Evolutionary conservation across 805 yeast species (phyloP).

Genomic region (Yarrowia sp.): DNA sequence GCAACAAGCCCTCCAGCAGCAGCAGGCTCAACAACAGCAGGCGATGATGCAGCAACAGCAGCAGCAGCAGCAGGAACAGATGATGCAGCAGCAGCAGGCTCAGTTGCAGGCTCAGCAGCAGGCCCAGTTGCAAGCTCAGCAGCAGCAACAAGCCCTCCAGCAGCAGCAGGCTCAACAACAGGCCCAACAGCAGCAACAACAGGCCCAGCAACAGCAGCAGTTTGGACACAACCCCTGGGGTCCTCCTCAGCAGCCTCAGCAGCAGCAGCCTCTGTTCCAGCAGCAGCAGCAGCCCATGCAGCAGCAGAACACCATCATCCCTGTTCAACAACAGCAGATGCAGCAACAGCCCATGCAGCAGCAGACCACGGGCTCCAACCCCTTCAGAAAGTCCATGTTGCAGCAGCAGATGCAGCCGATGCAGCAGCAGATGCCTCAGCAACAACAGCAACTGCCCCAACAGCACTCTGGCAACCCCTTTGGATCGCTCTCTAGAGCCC

Average conservation of each 20-base stretch:
- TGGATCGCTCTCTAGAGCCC: constrained; percentile 33
- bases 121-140: constrained; percentile 30
- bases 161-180: constrained; percentile 29
- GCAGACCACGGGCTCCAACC: constrained; percentile 30
- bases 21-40: constrained; percentile 30
- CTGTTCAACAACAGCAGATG: background rate
- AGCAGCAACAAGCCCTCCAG: too few species aligned
- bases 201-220: constrained; percentile 30
- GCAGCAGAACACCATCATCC: constrained; percentile 1
- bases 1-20: constrained; percentile 26
- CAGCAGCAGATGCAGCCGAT: constrained; percentile 7
- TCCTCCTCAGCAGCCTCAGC: constrained; percentile 29
- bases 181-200: constrained; percentile 31
- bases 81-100: constrained; percentile 32
- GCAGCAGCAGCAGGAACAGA: constrained; percentile 34
- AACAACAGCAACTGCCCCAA: constrained; percentile 10
- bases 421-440: background rate
- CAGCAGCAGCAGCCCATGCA: constrained; percentile 3
- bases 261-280: constrained; percentile 30
- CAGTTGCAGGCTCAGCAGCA: constrained; percentile 30
- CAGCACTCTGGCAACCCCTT: constrained; percentile 29
- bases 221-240: constrained; percentile 29
- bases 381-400: constrained; percentile 31
- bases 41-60: too few species aligned
- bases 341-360: background rate